Evolutionary conservation across 768 basidiomycete species (phyloP).

Genomic region (Austroboletus festivus): DNA sequence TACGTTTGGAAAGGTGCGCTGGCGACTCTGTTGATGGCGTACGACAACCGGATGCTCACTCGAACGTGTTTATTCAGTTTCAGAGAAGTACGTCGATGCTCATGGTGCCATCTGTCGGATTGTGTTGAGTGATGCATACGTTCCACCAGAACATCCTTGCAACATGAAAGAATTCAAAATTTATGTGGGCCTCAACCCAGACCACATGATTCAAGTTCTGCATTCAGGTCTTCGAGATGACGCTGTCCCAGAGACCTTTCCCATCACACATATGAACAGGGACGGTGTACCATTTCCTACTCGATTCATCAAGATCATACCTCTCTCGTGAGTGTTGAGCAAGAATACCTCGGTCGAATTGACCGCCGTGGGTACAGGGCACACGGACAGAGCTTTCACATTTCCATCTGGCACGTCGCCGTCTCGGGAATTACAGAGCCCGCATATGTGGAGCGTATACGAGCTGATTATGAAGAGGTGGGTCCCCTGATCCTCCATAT

Average conservation of each 20-base stretch:
- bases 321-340: constrained; percentile 57
- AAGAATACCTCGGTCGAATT: neutral
- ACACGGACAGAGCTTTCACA: constrained; percentile 70
- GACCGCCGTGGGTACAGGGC: constrained; percentile 47
- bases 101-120: neutral
- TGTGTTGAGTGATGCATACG: constrained; percentile 1
- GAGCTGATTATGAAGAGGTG: constrained; percentile 61
- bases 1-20: constrained; percentile 75
- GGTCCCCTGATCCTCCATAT: constrained; percentile 10
- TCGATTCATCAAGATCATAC: constrained; percentile 70
- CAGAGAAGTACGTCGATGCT: constrained; percentile 25
- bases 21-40: neutral
- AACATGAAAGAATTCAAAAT: constrained; percentile 84
- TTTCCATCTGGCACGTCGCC: constrained; percentile 74
- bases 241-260: constrained; percentile 57
- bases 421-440: constrained; percentile 58
- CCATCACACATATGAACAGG: constrained; percentile 52
- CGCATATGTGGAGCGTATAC: constrained; percentile 52
- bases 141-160: constrained; percentile 69
- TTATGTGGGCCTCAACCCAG: constrained; percentile 58
- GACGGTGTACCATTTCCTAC: constrained; percentile 59
- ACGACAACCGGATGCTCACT: neutral
- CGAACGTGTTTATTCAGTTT: constrained; percentile 11
- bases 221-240: constrained; percentile 67
- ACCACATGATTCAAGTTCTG: constrained; percentile 67